phyloP scores from a whole-genome alignment of 208 protist species.

The Crithidia fasciculata region DNA sequence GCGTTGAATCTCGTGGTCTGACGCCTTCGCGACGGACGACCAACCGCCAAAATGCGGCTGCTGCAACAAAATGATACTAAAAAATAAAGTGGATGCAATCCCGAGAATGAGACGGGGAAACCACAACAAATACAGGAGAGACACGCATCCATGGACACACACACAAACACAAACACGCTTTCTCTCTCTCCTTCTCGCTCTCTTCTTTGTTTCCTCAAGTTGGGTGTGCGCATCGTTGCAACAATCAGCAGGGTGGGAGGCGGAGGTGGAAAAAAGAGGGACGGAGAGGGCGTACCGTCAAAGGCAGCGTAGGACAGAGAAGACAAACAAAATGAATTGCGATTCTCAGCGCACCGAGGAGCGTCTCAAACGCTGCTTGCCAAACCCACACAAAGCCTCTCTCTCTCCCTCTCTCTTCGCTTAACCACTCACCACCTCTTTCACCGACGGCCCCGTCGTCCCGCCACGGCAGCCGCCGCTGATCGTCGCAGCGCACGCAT shows the following conservation, averaged over 20 bases:
- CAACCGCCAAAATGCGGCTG: no score
- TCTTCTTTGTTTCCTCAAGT: not conserved
- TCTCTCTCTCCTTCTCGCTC: no score
- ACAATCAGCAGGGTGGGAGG: not conserved
- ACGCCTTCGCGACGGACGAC: no score
- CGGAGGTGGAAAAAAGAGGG: conserved; percentile 5
- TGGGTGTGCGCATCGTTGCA: conserved; percentile 2
- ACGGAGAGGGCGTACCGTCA: not conserved
- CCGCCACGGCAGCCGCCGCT: conserved; percentile 10
- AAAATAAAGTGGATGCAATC: not conserved
- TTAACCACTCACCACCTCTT: not conserved
- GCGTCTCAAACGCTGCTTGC: no score
- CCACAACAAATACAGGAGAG: no score
- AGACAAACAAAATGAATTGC: conserved; percentile 20
- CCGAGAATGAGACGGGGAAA: no score
- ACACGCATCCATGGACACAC: not conserved
- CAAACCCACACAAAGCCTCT: not conserved
- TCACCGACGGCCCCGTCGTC: conserved; percentile 8
- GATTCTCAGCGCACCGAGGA: not conserved
- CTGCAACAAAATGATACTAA: not conserved
- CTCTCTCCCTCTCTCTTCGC: conserved; percentile 2
- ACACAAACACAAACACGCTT: not conserved
- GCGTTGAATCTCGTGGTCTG: no score
- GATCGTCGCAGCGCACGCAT: conserved; percentile 36
- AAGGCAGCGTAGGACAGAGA: not conserved